Percentiles rank a stretch among this genome's conserved stretches.
phyloP scores from a whole-genome alignment of 2,329 filamentous ascomycete genomes.

The Corynespora cassiicola region DNA sequence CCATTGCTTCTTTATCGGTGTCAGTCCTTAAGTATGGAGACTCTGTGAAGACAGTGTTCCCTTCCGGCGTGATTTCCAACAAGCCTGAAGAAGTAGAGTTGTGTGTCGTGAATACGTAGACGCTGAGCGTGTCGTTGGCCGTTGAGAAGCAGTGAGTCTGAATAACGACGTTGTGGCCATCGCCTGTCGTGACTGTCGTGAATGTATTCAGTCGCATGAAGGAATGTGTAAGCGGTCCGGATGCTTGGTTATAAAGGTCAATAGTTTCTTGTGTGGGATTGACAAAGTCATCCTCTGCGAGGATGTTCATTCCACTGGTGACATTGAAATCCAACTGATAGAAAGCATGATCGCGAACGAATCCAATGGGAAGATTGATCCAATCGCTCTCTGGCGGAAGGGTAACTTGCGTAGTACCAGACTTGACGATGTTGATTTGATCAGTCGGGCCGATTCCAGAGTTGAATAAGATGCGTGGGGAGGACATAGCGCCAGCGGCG shows the following conservation, averaged over 20 bases:
- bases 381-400: conserved; percentile 22
- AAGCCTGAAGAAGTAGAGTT: conserved; percentile 22
- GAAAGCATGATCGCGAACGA: conserved; percentile 34
- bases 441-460: conserved; percentile 31
- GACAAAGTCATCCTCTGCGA: conserved; percentile 14
- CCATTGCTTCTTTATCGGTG: conserved; percentile 32
- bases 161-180: conserved; percentile 31
- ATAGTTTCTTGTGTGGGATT: conserved; percentile 18
- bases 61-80: conserved; percentile 26
- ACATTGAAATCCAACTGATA: conserved; percentile 18
- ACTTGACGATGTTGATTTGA: conserved; percentile 28
- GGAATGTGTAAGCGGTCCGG: conserved; percentile 49
- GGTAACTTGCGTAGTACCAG: conserved; percentile 14
- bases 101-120: conserved; percentile 22
- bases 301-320: conserved; percentile 13
- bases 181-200: conserved; percentile 46
- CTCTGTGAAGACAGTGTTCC: conserved; percentile 48
- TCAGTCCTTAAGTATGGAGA: conserved; percentile 59
- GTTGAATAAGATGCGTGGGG: conserved; percentile 30
- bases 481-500: conserved; percentile 28
- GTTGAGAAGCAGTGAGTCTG: conserved; percentile 51
- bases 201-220: conserved; percentile 53
- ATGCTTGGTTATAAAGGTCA: conserved; percentile 20
- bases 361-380: conserved; percentile 31
- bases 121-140: conserved; percentile 18